phyloP scores from a whole-genome alignment of 1,139 yeast genomes.

The Diutina catenulata region DNA sequence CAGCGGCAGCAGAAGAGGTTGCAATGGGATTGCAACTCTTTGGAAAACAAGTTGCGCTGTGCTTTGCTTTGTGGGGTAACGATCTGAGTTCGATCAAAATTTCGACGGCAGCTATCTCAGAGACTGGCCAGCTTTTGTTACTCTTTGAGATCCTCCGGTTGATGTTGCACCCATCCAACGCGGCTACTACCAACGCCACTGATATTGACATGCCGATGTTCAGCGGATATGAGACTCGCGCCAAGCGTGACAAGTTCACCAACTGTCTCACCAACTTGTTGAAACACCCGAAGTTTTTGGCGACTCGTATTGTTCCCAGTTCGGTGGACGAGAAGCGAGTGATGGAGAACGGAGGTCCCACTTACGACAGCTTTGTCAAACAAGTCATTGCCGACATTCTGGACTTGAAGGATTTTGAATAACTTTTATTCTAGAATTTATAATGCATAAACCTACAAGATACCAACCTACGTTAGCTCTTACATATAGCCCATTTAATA shows the following conservation, averaged over 20 bases:
- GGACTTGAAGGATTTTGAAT: constrained; percentile 30
- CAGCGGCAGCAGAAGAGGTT: constrained; percentile 60
- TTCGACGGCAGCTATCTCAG: constrained; percentile 57
- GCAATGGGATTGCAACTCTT: constrained; percentile 55
- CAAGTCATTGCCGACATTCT: constrained; percentile 43
- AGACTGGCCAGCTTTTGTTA: constrained; percentile 67
- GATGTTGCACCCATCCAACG: no score
- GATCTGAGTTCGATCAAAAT: constrained; percentile 43
- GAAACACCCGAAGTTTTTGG: constrained; percentile 76
- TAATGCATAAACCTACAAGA: no score
- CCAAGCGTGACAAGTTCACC: constrained; percentile 44
- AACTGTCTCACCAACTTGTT: constrained; percentile 56
- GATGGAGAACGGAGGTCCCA: constrained; percentile 32
- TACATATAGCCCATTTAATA: no score
- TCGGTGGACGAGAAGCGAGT: constrained; percentile 52
- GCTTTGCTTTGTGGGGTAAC: constrained; percentile 61
- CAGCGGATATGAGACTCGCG: constrained; percentile 51
- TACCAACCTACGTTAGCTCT: no score
- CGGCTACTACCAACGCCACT: no score
- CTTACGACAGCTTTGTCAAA: constrained; percentile 31
- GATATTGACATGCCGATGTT: constrained; percentile 20
- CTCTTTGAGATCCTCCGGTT: constrained; percentile 47
- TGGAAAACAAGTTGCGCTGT: constrained; percentile 49
- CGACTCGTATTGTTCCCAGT: constrained; percentile 56
- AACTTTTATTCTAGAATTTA: no score